phyloP scores from a whole-genome alignment of 2,329 filamentous ascomycete genomes.

The Penicillium sp. region DNA sequence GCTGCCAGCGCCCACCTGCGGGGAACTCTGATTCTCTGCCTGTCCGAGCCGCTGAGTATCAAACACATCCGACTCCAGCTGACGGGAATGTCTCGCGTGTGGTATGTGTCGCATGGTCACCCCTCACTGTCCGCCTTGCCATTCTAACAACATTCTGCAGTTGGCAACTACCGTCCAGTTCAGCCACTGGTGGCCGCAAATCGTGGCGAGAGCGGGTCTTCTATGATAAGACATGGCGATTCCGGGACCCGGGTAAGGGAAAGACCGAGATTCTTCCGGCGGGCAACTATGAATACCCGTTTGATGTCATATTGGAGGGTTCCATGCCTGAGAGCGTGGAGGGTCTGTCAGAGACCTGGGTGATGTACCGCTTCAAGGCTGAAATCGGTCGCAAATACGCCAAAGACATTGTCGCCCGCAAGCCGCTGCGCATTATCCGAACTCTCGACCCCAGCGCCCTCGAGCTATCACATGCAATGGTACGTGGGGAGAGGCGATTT shows the following conservation, averaged over 20 bases:
- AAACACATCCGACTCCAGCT: slow-evolving; percentile 74
- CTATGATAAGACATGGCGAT: slow-evolving; percentile 71
- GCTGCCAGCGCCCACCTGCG: slow-evolving; percentile 74
- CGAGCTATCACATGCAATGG: slow-evolving; percentile 84
- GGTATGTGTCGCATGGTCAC: slow-evolving; percentile 53
- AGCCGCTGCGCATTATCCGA: slow-evolving; percentile 75
- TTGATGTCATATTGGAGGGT: slow-evolving; percentile 73
- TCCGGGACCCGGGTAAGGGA: slow-evolving; percentile 56
- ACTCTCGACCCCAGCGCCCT: slow-evolving; percentile 75
- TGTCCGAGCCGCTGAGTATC: slow-evolving; percentile 68
- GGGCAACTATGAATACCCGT: slow-evolving; percentile 83
- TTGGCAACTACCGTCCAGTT: slow-evolving; percentile 40
- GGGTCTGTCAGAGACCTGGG: slow-evolving; percentile 80
- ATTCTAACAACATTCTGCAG: slow-evolving; percentile 17
- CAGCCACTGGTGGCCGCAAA: slow-evolving; percentile 39
- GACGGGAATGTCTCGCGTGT: slow-evolving; percentile 68
- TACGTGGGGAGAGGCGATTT: slow-evolving; percentile 26
- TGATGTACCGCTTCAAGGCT: slow-evolving; percentile 89
- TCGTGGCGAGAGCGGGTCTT: slow-evolving; percentile 53
- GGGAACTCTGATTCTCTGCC: slow-evolving; percentile 72
- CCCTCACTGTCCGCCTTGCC: background rate
- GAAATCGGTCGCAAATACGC: slow-evolving; percentile 87
- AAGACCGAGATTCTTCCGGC: slow-evolving; percentile 62
- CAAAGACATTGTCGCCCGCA: slow-evolving; percentile 80
- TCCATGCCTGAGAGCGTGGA: slow-evolving; percentile 80